Evolutionary conservation across 1,284 basidiomycete genomes (phyloP).

Genomic region (Malassezia caprae): DNA sequence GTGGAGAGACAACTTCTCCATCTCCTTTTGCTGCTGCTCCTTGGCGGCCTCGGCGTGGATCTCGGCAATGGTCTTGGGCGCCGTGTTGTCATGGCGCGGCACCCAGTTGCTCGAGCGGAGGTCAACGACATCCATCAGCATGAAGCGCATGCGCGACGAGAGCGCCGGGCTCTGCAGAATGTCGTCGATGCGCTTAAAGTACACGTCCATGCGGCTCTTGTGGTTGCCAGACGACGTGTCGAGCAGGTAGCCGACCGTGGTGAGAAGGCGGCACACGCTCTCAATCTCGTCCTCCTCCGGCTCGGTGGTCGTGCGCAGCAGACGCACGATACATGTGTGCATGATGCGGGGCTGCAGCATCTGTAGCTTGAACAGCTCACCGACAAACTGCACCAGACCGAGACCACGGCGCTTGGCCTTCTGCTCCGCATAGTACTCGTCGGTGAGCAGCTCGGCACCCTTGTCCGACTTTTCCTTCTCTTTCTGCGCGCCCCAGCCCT

Average conservation of each 20-base stretch:
- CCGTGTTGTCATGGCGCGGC: conserved; percentile 61
- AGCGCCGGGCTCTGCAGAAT: conserved; percentile 62
- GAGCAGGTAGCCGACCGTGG: conserved; percentile 73
- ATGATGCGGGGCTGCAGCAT: conserved; percentile 92
- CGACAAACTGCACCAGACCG: conserved; percentile 93
- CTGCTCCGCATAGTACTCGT: conserved; percentile 91
- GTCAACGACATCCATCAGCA: conserved; percentile 88
- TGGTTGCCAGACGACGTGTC: conserved; percentile 52
- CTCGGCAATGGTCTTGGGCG: conserved; percentile 79
- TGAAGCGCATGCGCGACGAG: conserved; percentile 80
- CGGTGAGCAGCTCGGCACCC: conserved; percentile 60
- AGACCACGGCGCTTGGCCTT: conserved; percentile 95
- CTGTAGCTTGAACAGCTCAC: conserved; percentile 90
- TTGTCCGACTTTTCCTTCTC: conserved; percentile 50
- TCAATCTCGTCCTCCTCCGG: conserved; percentile 97
- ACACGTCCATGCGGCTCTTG: conserved; percentile 79
- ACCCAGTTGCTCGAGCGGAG: conserved; percentile 74
- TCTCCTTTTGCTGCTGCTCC: conserved; percentile 33
- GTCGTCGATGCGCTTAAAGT: conserved; percentile 80
- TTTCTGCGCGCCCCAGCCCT: conserved; percentile 59
- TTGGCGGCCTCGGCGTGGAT: conserved; percentile 67
- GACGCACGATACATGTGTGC: conserved; percentile 89
- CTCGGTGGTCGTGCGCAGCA: conserved; percentile 79
- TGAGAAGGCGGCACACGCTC: conserved; percentile 80
- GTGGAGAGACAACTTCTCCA: conserved; percentile 53